These are phyloP conservation scores for Phytophthora pistaciae DNA, from an alignment of 352 stramenopile genomes.

Conservation along the genomic window DNA sequence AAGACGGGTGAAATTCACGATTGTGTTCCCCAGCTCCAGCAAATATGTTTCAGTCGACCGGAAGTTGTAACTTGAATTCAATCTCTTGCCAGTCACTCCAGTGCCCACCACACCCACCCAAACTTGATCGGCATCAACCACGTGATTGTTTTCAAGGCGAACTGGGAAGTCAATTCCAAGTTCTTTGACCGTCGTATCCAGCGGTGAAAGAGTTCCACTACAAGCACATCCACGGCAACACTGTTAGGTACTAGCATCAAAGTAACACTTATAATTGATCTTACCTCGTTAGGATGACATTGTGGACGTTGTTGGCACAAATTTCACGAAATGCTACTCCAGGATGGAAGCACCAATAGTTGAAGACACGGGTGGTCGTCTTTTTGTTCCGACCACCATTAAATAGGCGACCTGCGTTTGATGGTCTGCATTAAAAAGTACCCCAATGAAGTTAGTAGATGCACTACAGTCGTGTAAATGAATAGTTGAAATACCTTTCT, in stretches of 20 bases:
- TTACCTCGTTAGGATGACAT: slow-evolving; percentile 88
- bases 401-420: slow-evolving; percentile 57
- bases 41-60: slow-evolving; percentile 95
- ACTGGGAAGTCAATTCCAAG: slow-evolving; percentile 97
- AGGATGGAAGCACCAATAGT: slow-evolving; percentile 99
- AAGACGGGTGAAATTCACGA: slow-evolving; percentile 95
- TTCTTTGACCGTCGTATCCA: slow-evolving; percentile 97
- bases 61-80: slow-evolving; percentile 96
- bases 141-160: slow-evolving; percentile 98
- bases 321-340: slow-evolving; percentile 97
- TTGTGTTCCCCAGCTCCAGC: slow-evolving; percentile 96
- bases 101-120: slow-evolving; percentile 93
- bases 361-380: slow-evolving; percentile 89
- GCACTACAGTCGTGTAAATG: slow-evolving; percentile 11
- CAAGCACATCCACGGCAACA: slow-evolving; percentile 2
- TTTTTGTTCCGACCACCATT: slow-evolving; percentile 63
- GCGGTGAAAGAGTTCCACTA: slow-evolving; percentile 97
- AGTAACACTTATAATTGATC: not conserved
- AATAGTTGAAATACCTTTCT: slow-evolving; percentile 64
- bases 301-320: slow-evolving; percentile 91
- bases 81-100: slow-evolving; percentile 92
- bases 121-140: slow-evolving; percentile 93
- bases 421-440: slow-evolving; percentile 26
- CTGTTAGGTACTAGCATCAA: slow-evolving; percentile 5
- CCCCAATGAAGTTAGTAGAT: slow-evolving; percentile 2